Conservation (phyloP, 2,329 filamentous ascomycete genomes). For the Colletotrichum caudatum region DNA sequence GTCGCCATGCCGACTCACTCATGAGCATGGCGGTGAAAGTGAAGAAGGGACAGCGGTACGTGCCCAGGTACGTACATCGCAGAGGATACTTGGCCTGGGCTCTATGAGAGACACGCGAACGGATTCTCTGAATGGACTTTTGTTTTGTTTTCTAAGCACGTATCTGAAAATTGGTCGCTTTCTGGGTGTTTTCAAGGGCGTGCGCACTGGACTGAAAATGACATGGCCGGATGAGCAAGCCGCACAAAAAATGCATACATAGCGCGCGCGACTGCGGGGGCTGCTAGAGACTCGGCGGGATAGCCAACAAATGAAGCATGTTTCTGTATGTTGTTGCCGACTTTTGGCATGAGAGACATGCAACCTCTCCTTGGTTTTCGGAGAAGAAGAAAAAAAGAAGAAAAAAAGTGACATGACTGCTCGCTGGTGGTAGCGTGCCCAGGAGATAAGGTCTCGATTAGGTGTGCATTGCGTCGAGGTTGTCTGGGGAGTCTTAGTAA, state of each 20-base stretch:
- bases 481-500: not conserved
- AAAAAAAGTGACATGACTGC: not conserved
- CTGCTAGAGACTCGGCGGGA: not conserved
- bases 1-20: slow-evolving; percentile 83
- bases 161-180: slow-evolving; percentile 6
- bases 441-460: not conserved
- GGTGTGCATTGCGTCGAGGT: not conserved
- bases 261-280: not conserved
- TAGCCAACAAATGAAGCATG: not conserved
- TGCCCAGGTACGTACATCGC: not conserved
- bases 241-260: slow-evolving; percentile 2
- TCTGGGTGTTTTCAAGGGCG: not conserved
- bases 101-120: too few species aligned
- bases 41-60: not conserved
- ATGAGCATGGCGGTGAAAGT: slow-evolving; percentile 39
- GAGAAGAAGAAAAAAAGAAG: not conserved
- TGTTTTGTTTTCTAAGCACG: not conserved
- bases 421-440: not conserved
- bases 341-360: not conserved
- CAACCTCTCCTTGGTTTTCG: not conserved
- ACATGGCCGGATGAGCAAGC: slow-evolving; percentile 12
- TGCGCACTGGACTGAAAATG: slow-evolving; percentile 8
- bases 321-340: not conserved
- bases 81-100: not conserved
- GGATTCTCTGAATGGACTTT: not conserved